Evolutionary conservation across 148 eudicot species (phyloP).

Genomic region (Nepenthes mirabilis): DNA sequence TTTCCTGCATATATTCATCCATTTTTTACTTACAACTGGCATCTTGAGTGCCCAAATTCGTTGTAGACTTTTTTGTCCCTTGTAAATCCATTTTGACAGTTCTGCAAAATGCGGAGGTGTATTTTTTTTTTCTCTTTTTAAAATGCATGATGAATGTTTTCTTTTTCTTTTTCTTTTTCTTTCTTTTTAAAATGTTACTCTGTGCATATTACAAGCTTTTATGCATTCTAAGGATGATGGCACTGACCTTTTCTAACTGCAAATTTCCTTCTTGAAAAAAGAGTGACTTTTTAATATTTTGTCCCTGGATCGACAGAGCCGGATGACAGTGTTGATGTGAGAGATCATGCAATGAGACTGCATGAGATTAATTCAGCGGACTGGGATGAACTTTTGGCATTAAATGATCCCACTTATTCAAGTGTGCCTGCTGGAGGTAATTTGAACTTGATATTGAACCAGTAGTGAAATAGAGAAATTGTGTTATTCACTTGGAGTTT

Average conservation of each 20-base stretch:
- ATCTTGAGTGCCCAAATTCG: no score
- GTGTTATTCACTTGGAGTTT: not conserved
- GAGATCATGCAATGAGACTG: conserved; percentile 55
- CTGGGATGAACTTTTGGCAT: conserved; percentile 90
- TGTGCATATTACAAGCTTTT: no score
- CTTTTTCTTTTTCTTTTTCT: no score
- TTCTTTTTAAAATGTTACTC: no score
- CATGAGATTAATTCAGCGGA: conserved; percentile 90
- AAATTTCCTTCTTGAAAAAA: not conserved
- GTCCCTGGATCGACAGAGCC: conserved; percentile 20
- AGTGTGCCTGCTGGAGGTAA: conserved; percentile 36
- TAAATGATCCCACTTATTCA: conserved; percentile 42
- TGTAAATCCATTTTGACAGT: no score
- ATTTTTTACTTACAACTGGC: no score
- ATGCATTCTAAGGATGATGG: no score
- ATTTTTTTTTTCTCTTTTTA: no score
- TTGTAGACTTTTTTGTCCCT: no score
- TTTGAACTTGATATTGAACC: conserved; percentile 4
- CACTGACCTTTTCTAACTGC: not conserved
- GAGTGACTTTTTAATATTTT: not conserved
- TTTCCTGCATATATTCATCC: no score
- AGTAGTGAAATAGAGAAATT: conserved; percentile 1
- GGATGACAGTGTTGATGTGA: conserved; percentile 28
- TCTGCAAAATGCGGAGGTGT: no score
- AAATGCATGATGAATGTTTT: no score